A percentile compares a stretch with the other conserved stretches of the same genome.
Evolutionary conservation across 2,329 filamentous ascomycete genomes (phyloP).

Genomic region (Phoma herbarum): DNA sequence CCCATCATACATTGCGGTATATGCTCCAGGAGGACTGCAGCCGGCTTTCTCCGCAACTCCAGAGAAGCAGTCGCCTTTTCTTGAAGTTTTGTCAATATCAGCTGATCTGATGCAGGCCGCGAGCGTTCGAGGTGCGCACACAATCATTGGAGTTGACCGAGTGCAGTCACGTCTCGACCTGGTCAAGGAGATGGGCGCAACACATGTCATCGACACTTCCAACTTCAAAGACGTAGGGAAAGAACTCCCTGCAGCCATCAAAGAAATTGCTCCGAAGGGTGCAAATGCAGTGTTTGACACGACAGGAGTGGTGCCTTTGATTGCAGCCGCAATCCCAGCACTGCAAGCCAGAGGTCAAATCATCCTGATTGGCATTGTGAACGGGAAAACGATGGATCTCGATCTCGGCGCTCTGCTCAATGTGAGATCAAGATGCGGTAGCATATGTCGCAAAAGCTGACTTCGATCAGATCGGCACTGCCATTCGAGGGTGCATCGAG

Average conservation of each 20-base stretch:
- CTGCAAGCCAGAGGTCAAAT: conserved; percentile 59
- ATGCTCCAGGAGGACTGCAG: not conserved
- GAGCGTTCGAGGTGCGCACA: conserved; percentile 51
- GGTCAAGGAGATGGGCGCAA: conserved; percentile 52
- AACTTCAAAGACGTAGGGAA: conserved; percentile 21
- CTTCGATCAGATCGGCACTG: conserved; percentile 51
- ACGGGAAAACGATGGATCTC: conserved; percentile 55
- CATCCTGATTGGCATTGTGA: conserved; percentile 61
- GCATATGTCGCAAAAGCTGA: not conserved
- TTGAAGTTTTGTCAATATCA: not conserved
- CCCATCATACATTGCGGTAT: no score
- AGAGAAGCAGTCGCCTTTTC: not conserved
- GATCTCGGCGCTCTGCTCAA: conserved; percentile 58
- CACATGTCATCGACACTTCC: conserved; percentile 50
- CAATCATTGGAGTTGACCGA: conserved; percentile 52
- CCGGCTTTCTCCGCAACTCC: not conserved
- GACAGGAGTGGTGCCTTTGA: conserved; percentile 56
- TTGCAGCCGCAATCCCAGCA: conserved; percentile 55
- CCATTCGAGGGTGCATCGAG: conserved; percentile 60
- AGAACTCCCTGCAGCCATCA: conserved; percentile 49
- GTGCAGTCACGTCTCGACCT: conserved; percentile 46
- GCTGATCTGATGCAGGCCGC: conserved; percentile 48
- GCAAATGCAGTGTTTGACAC: conserved; percentile 61
- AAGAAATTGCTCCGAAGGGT: conserved; percentile 50
- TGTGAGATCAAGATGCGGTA: conserved; percentile 6